phyloP scores from a whole-genome alignment of 768 basidiomycete species.

The Pulveroboletus ravenelii region DNA sequence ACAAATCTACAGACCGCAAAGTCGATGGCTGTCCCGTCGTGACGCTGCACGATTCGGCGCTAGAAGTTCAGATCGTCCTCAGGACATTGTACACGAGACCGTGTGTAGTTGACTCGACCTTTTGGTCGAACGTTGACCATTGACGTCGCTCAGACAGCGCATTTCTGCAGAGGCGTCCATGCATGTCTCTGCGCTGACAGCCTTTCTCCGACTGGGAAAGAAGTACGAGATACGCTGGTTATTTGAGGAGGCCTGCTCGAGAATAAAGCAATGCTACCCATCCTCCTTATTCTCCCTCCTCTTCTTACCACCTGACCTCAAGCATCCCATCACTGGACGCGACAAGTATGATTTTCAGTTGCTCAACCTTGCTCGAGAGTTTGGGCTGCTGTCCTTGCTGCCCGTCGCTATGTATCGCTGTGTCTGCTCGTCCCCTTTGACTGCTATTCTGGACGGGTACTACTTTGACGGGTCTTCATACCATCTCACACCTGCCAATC shows the following conservation, averaged over 20 bases:
- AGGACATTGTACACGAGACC: constrained; percentile 21
- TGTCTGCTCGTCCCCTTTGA: constrained; percentile 15
- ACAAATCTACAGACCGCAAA: constrained; percentile 9
- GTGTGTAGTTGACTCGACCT: constrained; percentile 13
- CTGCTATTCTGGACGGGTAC: constrained; percentile 23
- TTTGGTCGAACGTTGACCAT: background rate
- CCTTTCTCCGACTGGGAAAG: constrained; percentile 22
- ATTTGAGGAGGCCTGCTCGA: constrained; percentile 19
- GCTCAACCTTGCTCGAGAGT: constrained; percentile 23
- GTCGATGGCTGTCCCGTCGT: constrained; percentile 24
- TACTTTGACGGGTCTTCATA: constrained; percentile 15
- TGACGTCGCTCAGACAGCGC: constrained; percentile 19
- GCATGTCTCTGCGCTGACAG: constrained; percentile 19
- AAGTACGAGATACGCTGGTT: constrained; percentile 24
- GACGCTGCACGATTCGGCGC: constrained; percentile 14
- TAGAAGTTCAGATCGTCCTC: constrained; percentile 25
- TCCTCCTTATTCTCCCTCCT: constrained; percentile 23
- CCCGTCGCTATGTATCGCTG: constrained; percentile 24
- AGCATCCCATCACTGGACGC: constrained; percentile 17
- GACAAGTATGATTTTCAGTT: constrained; percentile 25
- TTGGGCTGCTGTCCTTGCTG: constrained; percentile 19
- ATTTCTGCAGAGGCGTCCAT: constrained; percentile 15
- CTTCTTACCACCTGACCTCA: constrained; percentile 20
- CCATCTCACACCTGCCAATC: constrained; percentile 17
- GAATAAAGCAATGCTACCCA: constrained; percentile 22